Evolutionary conservation across 345 rosid genomes (phyloP).

Genomic region (Dipteronia sinensis): DNA sequence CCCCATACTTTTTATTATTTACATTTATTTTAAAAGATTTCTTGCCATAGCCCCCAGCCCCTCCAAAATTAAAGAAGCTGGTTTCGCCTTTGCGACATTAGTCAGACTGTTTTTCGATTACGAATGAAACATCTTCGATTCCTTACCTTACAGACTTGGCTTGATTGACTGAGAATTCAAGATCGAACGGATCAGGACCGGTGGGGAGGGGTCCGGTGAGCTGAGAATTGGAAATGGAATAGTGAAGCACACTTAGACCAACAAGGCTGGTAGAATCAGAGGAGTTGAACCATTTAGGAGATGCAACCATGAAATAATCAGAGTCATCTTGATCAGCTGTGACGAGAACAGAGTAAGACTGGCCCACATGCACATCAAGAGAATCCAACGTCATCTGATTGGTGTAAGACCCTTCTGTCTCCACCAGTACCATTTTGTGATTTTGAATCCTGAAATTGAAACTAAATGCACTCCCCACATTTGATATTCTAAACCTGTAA

Average conservation of each 20-base stretch:
- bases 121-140: neutral
- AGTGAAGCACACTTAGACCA: slow-evolving; percentile 46
- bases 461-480: slow-evolving; percentile 34
- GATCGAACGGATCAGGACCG: slow-evolving; percentile 48
- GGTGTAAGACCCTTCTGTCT: slow-evolving; percentile 56
- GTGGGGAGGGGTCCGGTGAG: slow-evolving; percentile 32
- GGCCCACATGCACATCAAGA: slow-evolving; percentile 50
- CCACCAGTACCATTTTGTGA: slow-evolving; percentile 47
- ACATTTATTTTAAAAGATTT: too few species aligned
- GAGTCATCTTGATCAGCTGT: slow-evolving; percentile 40
- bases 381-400: slow-evolving; percentile 36
- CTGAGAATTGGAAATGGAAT: slow-evolving; percentile 27
- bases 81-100: too few species aligned
- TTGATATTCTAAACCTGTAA: slow-evolving; percentile 51
- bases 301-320: slow-evolving; percentile 45
- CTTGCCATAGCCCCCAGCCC: too few species aligned
- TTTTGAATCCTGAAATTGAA: slow-evolving; percentile 48
- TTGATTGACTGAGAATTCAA: slow-evolving; percentile 41
- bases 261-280: slow-evolving; percentile 18
- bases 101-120: neutral
- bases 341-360: slow-evolving; percentile 50
- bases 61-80: too few species aligned
- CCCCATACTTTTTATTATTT: too few species aligned
- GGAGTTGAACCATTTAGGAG: slow-evolving; percentile 31
- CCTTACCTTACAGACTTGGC: slow-evolving; percentile 42